Conservation (phyloP, 2,329 filamentous ascomycete species). For the Ustilaginoidea virens region DNA sequence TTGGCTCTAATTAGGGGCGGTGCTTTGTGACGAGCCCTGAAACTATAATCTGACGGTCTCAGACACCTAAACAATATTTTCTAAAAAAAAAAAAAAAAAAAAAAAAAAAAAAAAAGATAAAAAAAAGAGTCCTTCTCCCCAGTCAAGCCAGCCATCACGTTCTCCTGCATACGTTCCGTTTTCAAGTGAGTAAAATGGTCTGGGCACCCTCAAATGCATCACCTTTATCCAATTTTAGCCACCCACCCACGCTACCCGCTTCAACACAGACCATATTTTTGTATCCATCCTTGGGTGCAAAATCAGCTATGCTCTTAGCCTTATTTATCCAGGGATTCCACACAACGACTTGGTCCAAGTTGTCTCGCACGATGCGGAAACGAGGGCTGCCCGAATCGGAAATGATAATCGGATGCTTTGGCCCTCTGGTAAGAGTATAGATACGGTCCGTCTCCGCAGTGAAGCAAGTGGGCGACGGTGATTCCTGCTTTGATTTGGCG, state of each 20-base stretch:
- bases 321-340: slow-evolving; percentile 97
- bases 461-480: slow-evolving; percentile 49
- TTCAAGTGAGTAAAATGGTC: slow-evolving; percentile 29
- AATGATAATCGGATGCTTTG: slow-evolving; percentile 42
- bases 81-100: too few relatives aligned
- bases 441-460: slow-evolving; percentile 74
- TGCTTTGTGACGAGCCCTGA: too few relatives aligned
- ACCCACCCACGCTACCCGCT: slow-evolving; percentile 67
- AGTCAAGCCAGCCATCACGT: too few relatives aligned
- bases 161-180: too few relatives aligned
- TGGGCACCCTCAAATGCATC: slow-evolving; percentile 49
- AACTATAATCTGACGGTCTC: too few relatives aligned
- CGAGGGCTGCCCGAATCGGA: slow-evolving; percentile 44
- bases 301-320: slow-evolving; percentile 68
- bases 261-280: slow-evolving; percentile 92
- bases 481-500: slow-evolving; percentile 47
- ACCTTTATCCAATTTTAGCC: slow-evolving; percentile 73
- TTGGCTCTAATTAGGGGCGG: neutral
- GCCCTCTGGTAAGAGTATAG: slow-evolving; percentile 56
- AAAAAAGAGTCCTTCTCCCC: too few relatives aligned
- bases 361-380: slow-evolving; percentile 68
- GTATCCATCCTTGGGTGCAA: slow-evolving; percentile 77
- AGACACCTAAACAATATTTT: too few relatives aligned
- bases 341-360: slow-evolving; percentile 74
- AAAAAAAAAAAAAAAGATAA: too few relatives aligned